Conservation (phyloP, 163 green algal species). For the Chlorella variabilis region DNA sequence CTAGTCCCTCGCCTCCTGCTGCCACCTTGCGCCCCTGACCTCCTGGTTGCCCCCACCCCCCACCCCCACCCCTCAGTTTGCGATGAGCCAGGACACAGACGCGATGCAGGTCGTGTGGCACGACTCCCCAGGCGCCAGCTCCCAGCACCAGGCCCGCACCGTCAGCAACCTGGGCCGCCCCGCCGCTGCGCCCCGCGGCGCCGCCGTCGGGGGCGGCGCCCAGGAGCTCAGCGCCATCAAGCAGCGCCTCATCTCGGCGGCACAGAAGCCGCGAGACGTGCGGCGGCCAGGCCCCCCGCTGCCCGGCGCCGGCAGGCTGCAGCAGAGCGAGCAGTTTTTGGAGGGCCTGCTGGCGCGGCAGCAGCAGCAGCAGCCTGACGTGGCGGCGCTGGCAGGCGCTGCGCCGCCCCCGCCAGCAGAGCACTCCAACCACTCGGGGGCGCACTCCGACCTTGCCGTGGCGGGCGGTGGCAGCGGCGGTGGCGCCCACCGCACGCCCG, state of each 20-base stretch:
- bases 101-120: conserved; percentile 37
- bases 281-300: not conserved
- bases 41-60: not conserved
- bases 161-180: conserved; percentile 18
- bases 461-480: not conserved
- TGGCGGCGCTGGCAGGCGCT: not conserved
- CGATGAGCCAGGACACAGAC: conserved; percentile 38
- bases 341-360: conserved; percentile 27
- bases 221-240: conserved; percentile 22
- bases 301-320: not conserved
- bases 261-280: conserved; percentile 29
- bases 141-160: not conserved
- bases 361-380: not conserved
- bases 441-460: not conserved
- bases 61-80: conserved; percentile 7
- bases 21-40: not conserved
- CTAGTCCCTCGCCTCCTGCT: not conserved
- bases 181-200: not conserved
- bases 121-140: conserved; percentile 28
- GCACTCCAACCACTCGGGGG: not conserved
- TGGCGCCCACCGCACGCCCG: conserved; percentile 19
- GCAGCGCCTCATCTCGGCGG: conserved; percentile 32
- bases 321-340: conserved; percentile 20
- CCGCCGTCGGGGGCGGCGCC: not conserved
- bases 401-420: not conserved